Evolutionary conservation across 345 rosid genomes (phyloP), one percentile per base, ranked within the genome.

Genomic region (Triadica sebifera): DNA sequence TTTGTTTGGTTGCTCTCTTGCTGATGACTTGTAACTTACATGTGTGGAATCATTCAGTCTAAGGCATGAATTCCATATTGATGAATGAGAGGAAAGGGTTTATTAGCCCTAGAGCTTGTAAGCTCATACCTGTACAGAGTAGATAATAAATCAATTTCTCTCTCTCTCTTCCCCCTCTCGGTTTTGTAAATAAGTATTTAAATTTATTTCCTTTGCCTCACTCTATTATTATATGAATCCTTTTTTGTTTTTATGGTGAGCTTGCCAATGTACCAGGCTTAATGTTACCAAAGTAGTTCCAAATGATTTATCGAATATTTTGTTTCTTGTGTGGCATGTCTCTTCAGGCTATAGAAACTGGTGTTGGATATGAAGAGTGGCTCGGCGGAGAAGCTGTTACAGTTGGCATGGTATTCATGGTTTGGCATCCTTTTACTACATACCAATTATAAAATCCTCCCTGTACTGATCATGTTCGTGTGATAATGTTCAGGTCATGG

Each of bases 371-470:
- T 55, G 99, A 98, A 69, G 78, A 85, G 64, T 95, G 99, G 98
- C 92, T 95, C 74, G 98, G 93, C 63, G 99, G 99, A 78, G 99
- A 95, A 88, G 99, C 99, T 82, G 90, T 95, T 81, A 94, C 98
- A 15, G 96, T 93, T 80, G 99, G 99, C 87, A 91, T 24, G 82
- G 99, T 95, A 88, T 74, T 71, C 43, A 34, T 64, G 71, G 17
- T 7, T 49, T 60, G 52, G 58, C 71, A 56, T 25, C 49, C 37
- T 24, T 65, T 69, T 52, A 12, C 7, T 25, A 7, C 43, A 12
- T 38, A 69, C 51, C 25, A 24, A 22, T 24, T 20, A 11, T 6
- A 0, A 1, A 22, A 20, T n/a, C 56, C 62, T 13, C 16, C 34
- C 9, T 29, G 24, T 17, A 25, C 7, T 84, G 69, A 78, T 72